phyloP scores from a whole-genome alignment of 768 basidiomycete species.

The Auricularia heimuer region DNA sequence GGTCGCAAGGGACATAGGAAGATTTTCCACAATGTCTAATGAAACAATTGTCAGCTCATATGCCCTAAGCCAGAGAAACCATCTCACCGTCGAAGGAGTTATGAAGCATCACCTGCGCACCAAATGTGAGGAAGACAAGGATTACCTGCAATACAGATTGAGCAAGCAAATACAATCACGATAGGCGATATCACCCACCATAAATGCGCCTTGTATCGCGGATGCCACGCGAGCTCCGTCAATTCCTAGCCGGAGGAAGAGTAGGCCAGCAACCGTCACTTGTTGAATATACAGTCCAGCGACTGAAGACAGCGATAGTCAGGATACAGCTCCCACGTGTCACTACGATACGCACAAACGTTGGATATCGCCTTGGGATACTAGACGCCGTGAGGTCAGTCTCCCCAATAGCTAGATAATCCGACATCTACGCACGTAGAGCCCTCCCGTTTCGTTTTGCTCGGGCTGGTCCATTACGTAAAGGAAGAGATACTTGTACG shows the following conservation, averaged over 20 bases:
- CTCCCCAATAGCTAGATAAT: conserved; percentile 40
- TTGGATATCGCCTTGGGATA: conserved; percentile 35
- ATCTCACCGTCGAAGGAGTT: conserved; percentile 33
- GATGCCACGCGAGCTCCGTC: conserved; percentile 25
- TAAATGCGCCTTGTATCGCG: conserved; percentile 37
- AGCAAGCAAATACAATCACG: too few relatives aligned
- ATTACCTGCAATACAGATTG: background rate
- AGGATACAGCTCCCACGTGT: background rate
- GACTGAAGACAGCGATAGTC: conserved; percentile 27
- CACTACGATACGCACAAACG: conserved; percentile 29
- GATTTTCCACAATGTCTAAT: conserved; percentile 39
- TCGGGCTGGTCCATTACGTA: background rate
- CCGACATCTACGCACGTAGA: conserved; percentile 29
- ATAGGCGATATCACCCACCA: conserved; percentile 26
- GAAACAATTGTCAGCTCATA: conserved; percentile 3
- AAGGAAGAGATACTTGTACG: conserved; percentile 42
- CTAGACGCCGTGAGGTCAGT: conserved; percentile 26
- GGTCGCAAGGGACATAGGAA: conserved; percentile 57
- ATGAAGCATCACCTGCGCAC: conserved; percentile 29
- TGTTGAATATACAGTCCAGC: conserved; percentile 67
- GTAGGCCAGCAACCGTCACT: conserved; percentile 51
- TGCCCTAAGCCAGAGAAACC: background rate
- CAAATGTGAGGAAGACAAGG: background rate
- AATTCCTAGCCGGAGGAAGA: conserved; percentile 47
- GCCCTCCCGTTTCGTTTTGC: background rate